These are phyloP conservation scores for Ascochyta koolunga DNA, from an alignment of 2,329 filamentous ascomycete species.

Conservation along the genomic window DNA sequence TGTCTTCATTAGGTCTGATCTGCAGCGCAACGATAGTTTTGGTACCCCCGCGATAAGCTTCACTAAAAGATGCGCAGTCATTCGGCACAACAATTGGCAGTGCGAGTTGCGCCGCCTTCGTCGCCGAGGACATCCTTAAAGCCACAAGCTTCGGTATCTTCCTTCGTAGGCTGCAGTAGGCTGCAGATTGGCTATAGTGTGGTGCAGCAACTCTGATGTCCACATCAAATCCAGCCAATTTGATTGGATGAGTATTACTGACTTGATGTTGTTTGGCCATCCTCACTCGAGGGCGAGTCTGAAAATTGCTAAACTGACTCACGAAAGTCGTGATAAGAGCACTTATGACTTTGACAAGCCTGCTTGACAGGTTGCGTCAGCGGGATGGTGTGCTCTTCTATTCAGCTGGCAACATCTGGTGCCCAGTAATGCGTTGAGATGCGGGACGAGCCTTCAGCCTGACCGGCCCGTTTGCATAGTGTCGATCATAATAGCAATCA, in stretches of 20 bases:
- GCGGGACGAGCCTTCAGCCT: not conserved
- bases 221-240: not conserved
- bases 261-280: not conserved
- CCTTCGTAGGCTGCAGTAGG: not conserved
- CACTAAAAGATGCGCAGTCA: conserved; percentile 2
- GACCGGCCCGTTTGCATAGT: not conserved
- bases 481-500: not conserved
- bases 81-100: not conserved
- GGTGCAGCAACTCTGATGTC: not conserved
- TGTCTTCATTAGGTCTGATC: not conserved
- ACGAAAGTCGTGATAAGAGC: not conserved
- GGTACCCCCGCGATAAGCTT: not conserved
- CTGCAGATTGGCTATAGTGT: not conserved
- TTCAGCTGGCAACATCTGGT: not conserved
- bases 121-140: not conserved
- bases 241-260: not conserved
- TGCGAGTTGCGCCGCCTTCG: not conserved
- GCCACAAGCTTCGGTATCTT: conserved; percentile 1
- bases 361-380: not conserved
- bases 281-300: not conserved
- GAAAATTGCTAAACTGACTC: conserved; percentile 1
- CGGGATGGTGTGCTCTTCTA: not conserved
- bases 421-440: not conserved
- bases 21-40: not conserved
- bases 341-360: not conserved